phyloP scores from a whole-genome alignment of 305 asterid genomes.

The Solanum hybrid region DNA sequence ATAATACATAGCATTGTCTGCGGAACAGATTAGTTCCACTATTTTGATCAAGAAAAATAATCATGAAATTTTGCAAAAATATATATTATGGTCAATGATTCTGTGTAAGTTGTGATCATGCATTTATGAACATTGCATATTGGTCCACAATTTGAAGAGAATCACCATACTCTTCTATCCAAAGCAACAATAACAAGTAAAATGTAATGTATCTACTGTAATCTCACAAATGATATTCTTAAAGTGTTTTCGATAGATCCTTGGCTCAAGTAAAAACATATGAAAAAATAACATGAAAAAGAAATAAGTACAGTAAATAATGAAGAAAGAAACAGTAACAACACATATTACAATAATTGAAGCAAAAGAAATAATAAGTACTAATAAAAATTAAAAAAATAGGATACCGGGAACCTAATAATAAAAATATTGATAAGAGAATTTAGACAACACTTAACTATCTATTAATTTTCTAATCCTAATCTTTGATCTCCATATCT shows the following conservation, averaged over 20 bases:
- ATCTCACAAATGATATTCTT: not conserved
- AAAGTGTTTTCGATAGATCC: not conserved
- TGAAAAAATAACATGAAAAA: accelerated
- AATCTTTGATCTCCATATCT: not conserved
- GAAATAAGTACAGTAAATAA: not conserved
- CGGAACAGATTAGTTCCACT: not conserved
- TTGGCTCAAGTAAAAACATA: not conserved
- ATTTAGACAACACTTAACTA: not conserved
- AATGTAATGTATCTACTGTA: not conserved
- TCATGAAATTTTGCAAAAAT: not conserved
- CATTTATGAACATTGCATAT: not conserved
- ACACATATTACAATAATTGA: not conserved
- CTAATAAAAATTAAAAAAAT: not conserved
- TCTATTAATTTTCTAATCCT: not conserved
- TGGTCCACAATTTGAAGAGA: not conserved
- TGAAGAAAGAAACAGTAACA: not conserved
- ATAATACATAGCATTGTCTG: too few species aligned
- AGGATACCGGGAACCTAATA: not conserved
- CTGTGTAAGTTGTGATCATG: not conserved
- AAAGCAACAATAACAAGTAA: not conserved
- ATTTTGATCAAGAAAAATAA: not conserved
- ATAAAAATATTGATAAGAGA: not conserved
- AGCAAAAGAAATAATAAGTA: not conserved
- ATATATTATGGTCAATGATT: not conserved
- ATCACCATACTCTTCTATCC: not conserved